Evolutionary conservation across 2,329 filamentous ascomycete species (phyloP).

Genomic region (Paraphaeosphaeria minitans): DNA sequence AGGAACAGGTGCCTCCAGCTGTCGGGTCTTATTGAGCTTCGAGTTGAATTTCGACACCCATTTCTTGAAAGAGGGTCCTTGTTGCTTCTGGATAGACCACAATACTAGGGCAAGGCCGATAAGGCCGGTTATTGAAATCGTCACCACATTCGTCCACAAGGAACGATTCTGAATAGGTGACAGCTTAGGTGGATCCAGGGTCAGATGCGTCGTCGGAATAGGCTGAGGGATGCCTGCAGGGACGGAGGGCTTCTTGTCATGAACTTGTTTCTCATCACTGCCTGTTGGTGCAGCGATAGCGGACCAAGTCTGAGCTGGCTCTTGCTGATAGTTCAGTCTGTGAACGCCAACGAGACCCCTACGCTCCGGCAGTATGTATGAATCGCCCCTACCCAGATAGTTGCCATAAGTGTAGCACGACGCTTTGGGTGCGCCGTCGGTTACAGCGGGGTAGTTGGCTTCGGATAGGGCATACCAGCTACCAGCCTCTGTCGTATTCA

Average conservation of each 20-base stretch:
- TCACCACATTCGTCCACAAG: constrained; percentile 6
- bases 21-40: constrained; percentile 18
- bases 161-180: not conserved
- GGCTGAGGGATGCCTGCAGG: constrained; percentile 8
- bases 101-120: constrained; percentile 18
- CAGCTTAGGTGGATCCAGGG: constrained; percentile 25
- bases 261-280: constrained; percentile 23
- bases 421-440: constrained; percentile 67
- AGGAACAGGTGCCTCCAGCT: constrained; percentile 17
- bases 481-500: constrained; percentile 84
- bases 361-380: constrained; percentile 37
- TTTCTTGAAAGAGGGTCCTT: constrained; percentile 22
- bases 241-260: constrained; percentile 27
- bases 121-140: constrained; percentile 18
- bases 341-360: constrained; percentile 49
- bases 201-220: constrained; percentile 13
- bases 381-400: constrained; percentile 32
- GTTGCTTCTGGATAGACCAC: constrained; percentile 20
- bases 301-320: constrained; percentile 24
- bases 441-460: constrained; percentile 80
- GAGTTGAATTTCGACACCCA: constrained; percentile 21
- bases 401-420: constrained; percentile 56
- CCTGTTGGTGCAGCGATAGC: constrained; percentile 34
- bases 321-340: constrained; percentile 35
- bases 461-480: constrained; percentile 96